Evolutionary conservation across 257 asterid genomes (phyloP), one percentile per base, ranked within the genome.

Genomic region (Nicotiana benthamiana): DNA sequence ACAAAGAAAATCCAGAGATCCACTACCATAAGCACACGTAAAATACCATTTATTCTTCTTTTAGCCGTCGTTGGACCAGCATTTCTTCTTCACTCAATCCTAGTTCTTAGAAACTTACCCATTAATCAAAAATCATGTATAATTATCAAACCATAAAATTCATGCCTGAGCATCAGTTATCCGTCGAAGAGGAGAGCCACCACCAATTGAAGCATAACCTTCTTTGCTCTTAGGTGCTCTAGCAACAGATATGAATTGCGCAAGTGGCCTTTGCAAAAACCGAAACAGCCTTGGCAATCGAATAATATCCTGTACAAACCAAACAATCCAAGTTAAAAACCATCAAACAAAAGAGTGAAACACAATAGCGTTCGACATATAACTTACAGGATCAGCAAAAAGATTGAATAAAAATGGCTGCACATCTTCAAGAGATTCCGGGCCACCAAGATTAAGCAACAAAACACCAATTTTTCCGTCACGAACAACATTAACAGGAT

Each of bases 191-290:
- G 99, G 98, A 87, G 99, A 95, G 80, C 99, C 99, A 75, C 99
- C 98, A 77, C 99, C 99, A 75, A 95, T 95, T 82, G 99, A 89
- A 85, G 99, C 99, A 89, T 93, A 95, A 59, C 99, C 99, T 86
- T 95, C 98, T 88, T 87, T 93, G 90, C 99, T 95, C 93, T 95
- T 95, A 18, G 98, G 94, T 16, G 99, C 91, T 95, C 99, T 91
- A 59, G 82, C 98, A 82, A 91, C 93, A 66, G 99, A 95, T 81
- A 95, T 90, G 88, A 95, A 95, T 75, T 95, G 93, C 57, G 99
- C 99, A 88, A 95, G 82, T 43, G 99, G 99, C 91, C 88, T 95
- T 82, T 95, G 99, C 79, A 95, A 94, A 88, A 95, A 95, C 77
- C 96, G 96, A 79, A 95, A 95, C 86, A 90, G 78, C 86, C 97